Base-by-base conservation (phyloP, 495 filamentous ascomycete genomes). In the Neurospora sp. region DNA sequence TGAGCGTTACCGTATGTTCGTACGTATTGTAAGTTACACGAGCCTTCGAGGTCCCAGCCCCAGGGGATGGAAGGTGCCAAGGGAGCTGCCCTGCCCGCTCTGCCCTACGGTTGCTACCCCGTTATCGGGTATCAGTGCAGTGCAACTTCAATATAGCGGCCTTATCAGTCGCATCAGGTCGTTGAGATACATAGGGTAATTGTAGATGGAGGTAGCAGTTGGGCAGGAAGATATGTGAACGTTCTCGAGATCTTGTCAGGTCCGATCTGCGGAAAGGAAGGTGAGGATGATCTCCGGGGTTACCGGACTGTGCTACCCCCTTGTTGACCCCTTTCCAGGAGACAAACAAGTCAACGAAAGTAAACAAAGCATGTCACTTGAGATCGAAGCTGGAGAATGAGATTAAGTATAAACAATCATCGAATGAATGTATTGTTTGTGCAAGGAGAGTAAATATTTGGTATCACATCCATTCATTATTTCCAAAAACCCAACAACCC, bases 381-480 rank as follows among this genome's bases (percentile, higher is more conserved):
- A 66, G 54, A 66, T 31, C 14, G 54, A 31, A 66, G 14, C 23
- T 16, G 27, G 27, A 9, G 7, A 66, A 5, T 18, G 14, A 18
- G 6, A 35, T 66, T 1, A 66, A 66, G 70, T 31, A 23, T 72
- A 16, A 39, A 39, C 48, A 72, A 42, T 72, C 18, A 62, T 72
- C 42, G 10, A 37, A 66, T 46, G 70, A 72, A 35, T 38, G 40
- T 66, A 18, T 72, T 72, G 69, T 66, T 62, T 66, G 27, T 66
- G 54, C 54, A 66, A 66, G 54, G 54, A 66, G 27, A 66, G 54
- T 66, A 66, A 35, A 66, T 66, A 66, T 66, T 66, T 66, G 54
- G 54, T 66, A 66, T 66, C 54, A 66, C 54, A 66, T 66, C 54
- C 54, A 66, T 66, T 66, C 54, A 66, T 66, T 66, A 66, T 66